Base-by-base conservation (phyloP, 352 stramenopile genomes). In the Globisporangium irregulare region DNA sequence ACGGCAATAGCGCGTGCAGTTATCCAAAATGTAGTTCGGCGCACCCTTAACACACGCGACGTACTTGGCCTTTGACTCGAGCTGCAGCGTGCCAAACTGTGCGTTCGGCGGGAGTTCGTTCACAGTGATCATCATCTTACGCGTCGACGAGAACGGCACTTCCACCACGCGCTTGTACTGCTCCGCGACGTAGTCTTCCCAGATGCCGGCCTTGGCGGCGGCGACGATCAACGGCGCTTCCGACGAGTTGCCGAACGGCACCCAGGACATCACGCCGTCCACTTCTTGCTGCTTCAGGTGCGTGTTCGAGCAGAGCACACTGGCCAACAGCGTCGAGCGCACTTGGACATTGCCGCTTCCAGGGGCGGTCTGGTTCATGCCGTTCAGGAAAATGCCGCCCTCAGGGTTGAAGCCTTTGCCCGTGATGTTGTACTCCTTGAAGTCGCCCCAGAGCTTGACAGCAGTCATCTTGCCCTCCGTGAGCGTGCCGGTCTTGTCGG, bases 401-500 rank as follows among this genome's bases (percentile, higher is more conserved):
- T 90, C 75, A 1, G 83, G 79, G 36, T 76, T 88, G 41, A 89
- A 87, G 1, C 81, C 81, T 51, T 89, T 87, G 24, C 80, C 81
- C 1, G 79, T 91, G 67, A 91, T 91, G 0, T 69, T 68, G 66
- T 90, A 92, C 68, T 86, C 76, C 43, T 78, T 72, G 63, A 89
- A 92, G 69, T 91, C 84, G 14, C 81, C 77, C 80, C 82, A 95
- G 55, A 92, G 74, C 69, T 91, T 91, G 41, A 93, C 75, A 0
- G 84, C 87, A 2, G 84, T 92, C 87, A 95, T 95, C 58, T 92
- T 90, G 53, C 87, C 87, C 50, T 93, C 85, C 0, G 96, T 99
- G 14, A 99, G 73, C 12, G 96, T 99, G 10, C 96, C 96, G 0
- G 96, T 99, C 81, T 99, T 99, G 76, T 99, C 96, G 0, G 85